Percentiles rank a stretch among this genome's conserved stretches.
Conservation (phyloP, 139 green algal species). For the Coelastrella sp. region DNA sequence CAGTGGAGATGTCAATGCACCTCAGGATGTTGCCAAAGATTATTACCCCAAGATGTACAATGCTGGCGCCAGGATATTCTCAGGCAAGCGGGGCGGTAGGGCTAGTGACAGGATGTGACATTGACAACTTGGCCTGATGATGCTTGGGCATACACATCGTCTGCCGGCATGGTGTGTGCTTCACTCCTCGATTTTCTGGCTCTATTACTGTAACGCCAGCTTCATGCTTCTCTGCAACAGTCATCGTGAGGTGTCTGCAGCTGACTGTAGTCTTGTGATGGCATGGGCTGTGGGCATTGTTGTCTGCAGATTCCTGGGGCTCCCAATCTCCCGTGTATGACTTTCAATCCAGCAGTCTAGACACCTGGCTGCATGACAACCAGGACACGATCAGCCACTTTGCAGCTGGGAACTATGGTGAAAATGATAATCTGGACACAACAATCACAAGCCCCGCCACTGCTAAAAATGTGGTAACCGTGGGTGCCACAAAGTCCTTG, state of each 20-base stretch:
- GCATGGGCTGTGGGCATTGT: not conserved
- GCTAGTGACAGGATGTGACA: not conserved
- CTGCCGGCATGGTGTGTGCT: not conserved
- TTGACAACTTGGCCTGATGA: not conserved
- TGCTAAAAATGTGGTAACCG: slow-evolving; percentile 86
- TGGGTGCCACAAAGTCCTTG: slow-evolving; percentile 77
- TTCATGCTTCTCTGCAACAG: too few relatives aligned
- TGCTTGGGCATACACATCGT: not conserved
- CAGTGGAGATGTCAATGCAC: slow-evolving; percentile 34
- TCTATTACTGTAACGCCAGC: too few relatives aligned
- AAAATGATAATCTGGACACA: slow-evolving; percentile 47
- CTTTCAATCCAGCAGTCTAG: slow-evolving; percentile 64
- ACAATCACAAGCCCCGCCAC: slow-evolving; percentile 86
- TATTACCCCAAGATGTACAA: slow-evolving; percentile 82
- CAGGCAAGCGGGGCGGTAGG: not conserved
- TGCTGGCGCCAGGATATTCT: slow-evolving; percentile 79
- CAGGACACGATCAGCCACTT: slow-evolving; percentile 69
- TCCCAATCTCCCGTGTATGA: slow-evolving; percentile 78
- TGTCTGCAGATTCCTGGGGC: slow-evolving; percentile 88
- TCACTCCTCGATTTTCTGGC: too few relatives aligned
- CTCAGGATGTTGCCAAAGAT: slow-evolving; percentile 64
- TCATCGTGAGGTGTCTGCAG: too few relatives aligned
- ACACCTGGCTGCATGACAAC: slow-evolving; percentile 66
- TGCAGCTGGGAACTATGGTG: slow-evolving; percentile 81
- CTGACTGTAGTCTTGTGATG: too few relatives aligned